phyloP scores from a whole-genome alignment of 768 basidiomycete genomes.

The Xerocomellus dryophilus region DNA sequence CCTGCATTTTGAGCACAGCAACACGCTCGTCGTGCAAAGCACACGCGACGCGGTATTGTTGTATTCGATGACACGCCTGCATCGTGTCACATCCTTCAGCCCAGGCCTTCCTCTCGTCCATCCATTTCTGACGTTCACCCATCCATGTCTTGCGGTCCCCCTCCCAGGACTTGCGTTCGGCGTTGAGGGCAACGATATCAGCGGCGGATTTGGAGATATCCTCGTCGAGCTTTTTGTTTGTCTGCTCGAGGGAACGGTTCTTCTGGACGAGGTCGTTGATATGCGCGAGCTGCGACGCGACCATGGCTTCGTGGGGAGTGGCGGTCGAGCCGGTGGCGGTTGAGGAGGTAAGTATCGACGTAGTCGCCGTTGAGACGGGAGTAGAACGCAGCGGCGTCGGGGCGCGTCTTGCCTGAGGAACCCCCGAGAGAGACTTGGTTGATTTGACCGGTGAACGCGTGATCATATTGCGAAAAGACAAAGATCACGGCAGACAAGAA shows the following conservation, averaged over 20 bases:
- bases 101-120: constrained; percentile 56
- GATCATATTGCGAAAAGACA: constrained; percentile 21
- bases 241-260: constrained; percentile 62
- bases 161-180: constrained; percentile 37
- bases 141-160: constrained; percentile 26
- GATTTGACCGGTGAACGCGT: constrained; percentile 30
- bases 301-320: constrained; percentile 46
- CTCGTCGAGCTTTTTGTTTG: constrained; percentile 51
- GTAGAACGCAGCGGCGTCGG: constrained; percentile 24
- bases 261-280: constrained; percentile 73
- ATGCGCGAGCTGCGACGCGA: constrained; percentile 60
- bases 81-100: constrained; percentile 60
- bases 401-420: constrained; percentile 15
- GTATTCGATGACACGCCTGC: constrained; percentile 60
- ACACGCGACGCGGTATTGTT: constrained; percentile 54
- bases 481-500: neutral
- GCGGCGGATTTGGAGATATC: constrained; percentile 39
- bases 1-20: constrained; percentile 52
- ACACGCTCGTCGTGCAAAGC: constrained; percentile 54
- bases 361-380: constrained; percentile 17
- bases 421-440: constrained; percentile 6
- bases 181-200: constrained; percentile 34
- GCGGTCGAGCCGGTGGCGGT: constrained; percentile 30
- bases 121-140: constrained; percentile 39
- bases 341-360: constrained; percentile 26